phyloP scores from a whole-genome alignment of 179 eudicot species.

The Beta corolliflora region DNA sequence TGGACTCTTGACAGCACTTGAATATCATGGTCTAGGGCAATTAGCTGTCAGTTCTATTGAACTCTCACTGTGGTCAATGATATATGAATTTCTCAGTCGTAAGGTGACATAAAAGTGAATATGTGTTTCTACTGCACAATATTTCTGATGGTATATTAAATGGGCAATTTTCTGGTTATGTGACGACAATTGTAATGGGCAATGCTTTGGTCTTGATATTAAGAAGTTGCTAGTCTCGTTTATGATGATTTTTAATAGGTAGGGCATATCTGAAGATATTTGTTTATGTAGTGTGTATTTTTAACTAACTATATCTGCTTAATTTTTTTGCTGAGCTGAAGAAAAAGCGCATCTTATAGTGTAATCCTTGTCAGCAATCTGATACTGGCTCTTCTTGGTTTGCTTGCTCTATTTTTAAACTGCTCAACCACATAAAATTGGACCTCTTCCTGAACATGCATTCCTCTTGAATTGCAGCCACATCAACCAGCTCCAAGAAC shows the following conservation, averaged over 20 bases:
- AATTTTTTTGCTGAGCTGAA: neutral
- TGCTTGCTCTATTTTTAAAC: neutral
- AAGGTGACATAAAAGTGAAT: neutral
- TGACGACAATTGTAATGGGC: neutral
- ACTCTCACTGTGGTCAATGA: neutral
- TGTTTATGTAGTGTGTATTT: neutral
- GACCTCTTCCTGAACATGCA: neutral
- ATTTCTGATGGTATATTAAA: neutral
- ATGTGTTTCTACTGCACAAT: neutral
- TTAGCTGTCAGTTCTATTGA: neutral
- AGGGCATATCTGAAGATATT: neutral
- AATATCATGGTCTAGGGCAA: neutral
- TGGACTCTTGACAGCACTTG: neutral
- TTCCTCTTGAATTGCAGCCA: constrained; percentile 36
- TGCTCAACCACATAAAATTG: neutral
- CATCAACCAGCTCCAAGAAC: constrained; percentile 45
- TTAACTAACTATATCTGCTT: neutral
- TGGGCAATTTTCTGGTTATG: neutral
- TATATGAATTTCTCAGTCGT: neutral
- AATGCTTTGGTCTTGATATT: neutral
- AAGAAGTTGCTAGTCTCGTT: neutral
- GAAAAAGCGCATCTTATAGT: neutral
- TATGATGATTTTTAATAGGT: neutral
- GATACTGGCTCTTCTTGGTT: neutral
- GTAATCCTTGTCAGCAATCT: constrained; percentile 9